Percentiles rank a stretch among this genome's conserved stretches.
These are phyloP conservation scores for Penicillium corylophilum DNA, from an alignment of 2,329 filamentous ascomycete species.

Conservation along the genomic window DNA sequence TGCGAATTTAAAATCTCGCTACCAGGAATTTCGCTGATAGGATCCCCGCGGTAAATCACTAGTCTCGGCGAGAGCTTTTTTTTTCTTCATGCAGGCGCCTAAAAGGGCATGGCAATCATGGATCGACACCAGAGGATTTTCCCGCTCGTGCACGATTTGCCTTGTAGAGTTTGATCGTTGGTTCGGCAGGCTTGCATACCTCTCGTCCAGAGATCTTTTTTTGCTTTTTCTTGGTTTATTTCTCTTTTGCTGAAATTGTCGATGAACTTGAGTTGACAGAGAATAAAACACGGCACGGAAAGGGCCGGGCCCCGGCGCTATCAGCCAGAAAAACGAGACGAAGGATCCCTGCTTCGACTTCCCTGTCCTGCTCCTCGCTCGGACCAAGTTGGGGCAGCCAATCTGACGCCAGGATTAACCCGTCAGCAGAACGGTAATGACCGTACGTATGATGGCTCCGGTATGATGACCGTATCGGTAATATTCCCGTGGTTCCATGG, in stretches of 20 bases:
- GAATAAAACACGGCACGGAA: conserved; percentile 36
- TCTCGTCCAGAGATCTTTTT: conserved; percentile 1
- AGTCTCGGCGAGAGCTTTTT: conserved; percentile 15
- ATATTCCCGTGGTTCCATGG: background rate
- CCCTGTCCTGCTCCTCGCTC: conserved; percentile 14
- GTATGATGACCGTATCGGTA: conserved; percentile 30
- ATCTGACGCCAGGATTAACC: conserved; percentile 16
- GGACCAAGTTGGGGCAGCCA: conserved; percentile 20
- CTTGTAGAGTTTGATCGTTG: conserved; percentile 13
- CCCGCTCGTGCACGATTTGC: conserved; percentile 12
- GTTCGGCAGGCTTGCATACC: conserved; percentile 8
- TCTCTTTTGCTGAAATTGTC: background rate
- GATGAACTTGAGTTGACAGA: background rate
- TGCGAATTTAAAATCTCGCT: conserved; percentile 26
- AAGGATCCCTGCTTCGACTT: background rate
- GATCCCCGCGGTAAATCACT: conserved; percentile 20
- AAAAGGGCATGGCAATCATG: conserved; percentile 24
- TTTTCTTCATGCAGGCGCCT: conserved; percentile 25
- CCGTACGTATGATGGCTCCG: conserved; percentile 20
- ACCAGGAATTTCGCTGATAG: conserved; percentile 34
- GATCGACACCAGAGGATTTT: conserved; percentile 27
- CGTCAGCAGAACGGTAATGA: conserved; percentile 24
- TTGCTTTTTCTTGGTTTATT: background rate
- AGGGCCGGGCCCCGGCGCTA: conserved; percentile 35
- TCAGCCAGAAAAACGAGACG: conserved; percentile 17